Evolutionary conservation across 2,329 filamentous ascomycete genomes (phyloP).

Genomic region (Nigrospora osmanthi): DNA sequence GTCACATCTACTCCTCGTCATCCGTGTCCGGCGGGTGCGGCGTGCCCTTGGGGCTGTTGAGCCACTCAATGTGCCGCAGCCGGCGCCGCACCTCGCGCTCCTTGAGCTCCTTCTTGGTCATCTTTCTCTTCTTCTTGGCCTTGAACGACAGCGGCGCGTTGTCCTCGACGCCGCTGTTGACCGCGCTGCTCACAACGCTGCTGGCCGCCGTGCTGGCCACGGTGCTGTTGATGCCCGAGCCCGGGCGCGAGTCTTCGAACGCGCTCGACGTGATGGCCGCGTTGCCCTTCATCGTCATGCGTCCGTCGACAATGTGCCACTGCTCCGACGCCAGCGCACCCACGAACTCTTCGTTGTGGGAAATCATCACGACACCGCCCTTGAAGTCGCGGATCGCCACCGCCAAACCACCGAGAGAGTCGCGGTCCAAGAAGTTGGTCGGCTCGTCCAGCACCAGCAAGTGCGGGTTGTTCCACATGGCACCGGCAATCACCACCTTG

Average conservation of each 20-base stretch:
- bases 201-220: constrained; percentile 47
- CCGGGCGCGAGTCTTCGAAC: constrained; percentile 76
- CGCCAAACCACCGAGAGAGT: constrained; percentile 93
- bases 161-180: constrained; percentile 80
- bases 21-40: constrained; percentile 71
- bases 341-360: constrained; percentile 98
- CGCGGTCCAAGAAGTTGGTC: constrained; percentile 97
- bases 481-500: constrained; percentile 93
- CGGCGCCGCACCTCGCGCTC: constrained; percentile 82
- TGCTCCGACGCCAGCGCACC: constrained; percentile 93
- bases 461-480: constrained; percentile 99
- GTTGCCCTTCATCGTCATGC: constrained; percentile 76
- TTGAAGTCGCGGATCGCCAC: constrained; percentile 97
- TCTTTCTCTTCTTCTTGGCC: constrained; percentile 93
- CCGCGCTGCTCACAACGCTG: constrained; percentile 52
- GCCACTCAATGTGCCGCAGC: constrained; percentile 77
- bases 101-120: constrained; percentile 94
- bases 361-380: constrained; percentile 98
- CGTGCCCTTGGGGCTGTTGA: constrained; percentile 80
- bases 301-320: constrained; percentile 86
- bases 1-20: constrained; percentile 51
- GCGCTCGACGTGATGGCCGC: constrained; percentile 68
- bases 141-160: constrained; percentile 77
- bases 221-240: constrained; percentile 45
- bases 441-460: constrained; percentile 95